Evolutionary conservation across 768 basidiomycete genomes (phyloP).

Genomic region (Leccinum fibrillosum): DNA sequence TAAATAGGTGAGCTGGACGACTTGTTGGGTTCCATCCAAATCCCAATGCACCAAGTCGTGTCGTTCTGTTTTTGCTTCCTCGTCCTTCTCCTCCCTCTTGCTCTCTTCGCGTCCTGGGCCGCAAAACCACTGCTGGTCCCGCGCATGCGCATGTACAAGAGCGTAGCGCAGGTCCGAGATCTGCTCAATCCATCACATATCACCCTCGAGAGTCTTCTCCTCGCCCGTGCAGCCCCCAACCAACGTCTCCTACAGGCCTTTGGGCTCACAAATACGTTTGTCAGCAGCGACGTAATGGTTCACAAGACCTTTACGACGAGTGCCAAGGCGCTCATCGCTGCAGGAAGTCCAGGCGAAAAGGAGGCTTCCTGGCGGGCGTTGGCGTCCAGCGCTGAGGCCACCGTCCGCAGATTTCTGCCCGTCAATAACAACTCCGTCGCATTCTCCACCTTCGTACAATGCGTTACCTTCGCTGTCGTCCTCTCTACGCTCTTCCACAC

Average conservation of each 20-base stretch:
- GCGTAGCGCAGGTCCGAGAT: not conserved
- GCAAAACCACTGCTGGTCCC: not conserved
- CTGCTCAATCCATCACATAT: slow-evolving; percentile 17
- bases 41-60: slow-evolving; percentile 2
- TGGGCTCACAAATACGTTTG: slow-evolving; percentile 48
- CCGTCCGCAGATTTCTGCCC: slow-evolving; percentile 14
- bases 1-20: slow-evolving; percentile 9
- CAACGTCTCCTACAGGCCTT: slow-evolving; percentile 27
- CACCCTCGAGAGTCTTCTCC: slow-evolving; percentile 14
- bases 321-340: slow-evolving; percentile 21
- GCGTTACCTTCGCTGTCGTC: slow-evolving; percentile 40
- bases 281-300: slow-evolving; percentile 32
- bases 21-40: not conserved
- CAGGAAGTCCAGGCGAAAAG: not conserved
- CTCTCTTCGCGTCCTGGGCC: not conserved
- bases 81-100: not conserved
- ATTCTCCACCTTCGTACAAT: slow-evolving; percentile 42
- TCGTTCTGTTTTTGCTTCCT: not conserved
- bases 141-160: slow-evolving; percentile 10
- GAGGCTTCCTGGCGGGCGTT: slow-evolving; percentile 14
- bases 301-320: slow-evolving; percentile 28
- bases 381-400: slow-evolving; percentile 11
- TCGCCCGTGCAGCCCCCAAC: slow-evolving; percentile 20
- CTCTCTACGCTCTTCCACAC: slow-evolving; percentile 40
- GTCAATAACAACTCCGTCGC: not conserved